A percentile compares a stretch with the other conserved stretches of the same genome.
Conservation (phyloP, 805 yeast species). For the Saccharomycopsis capsularis region DNA sequence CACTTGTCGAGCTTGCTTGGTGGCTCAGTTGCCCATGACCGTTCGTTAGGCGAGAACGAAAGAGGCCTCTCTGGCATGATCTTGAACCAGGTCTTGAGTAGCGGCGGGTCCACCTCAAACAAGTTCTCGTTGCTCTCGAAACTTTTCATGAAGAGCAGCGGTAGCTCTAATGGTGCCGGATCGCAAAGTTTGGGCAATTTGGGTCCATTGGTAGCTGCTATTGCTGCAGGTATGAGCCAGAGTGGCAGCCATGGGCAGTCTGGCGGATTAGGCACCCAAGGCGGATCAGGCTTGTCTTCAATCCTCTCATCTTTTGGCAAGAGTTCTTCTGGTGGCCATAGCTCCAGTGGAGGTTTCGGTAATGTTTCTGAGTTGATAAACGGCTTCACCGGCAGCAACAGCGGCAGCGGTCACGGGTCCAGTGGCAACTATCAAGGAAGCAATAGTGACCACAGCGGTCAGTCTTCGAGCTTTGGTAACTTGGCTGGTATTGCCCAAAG, state of each 20-base stretch:
- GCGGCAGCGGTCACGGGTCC: not conserved
- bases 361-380: slow-evolving; percentile 10
- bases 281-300: slow-evolving; percentile 3
- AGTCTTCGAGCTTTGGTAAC: not conserved
- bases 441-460: not conserved
- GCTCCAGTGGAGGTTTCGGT: slow-evolving; percentile 9
- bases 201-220: slow-evolving; percentile 18
- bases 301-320: slow-evolving; percentile 1
- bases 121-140: slow-evolving; percentile 15
- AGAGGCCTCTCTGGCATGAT: slow-evolving; percentile 11
- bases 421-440: not conserved
- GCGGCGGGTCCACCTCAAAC: slow-evolving; percentile 11
- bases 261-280: not conserved
- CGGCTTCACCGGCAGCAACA: slow-evolving; percentile 8
- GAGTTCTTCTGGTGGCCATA: not conserved
- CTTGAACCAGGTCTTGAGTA: slow-evolving; percentile 8
- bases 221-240: slow-evolving; percentile 13
- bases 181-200: slow-evolving; percentile 16
- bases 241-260: too few species aligned
- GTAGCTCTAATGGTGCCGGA: slow-evolving; percentile 11
- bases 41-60: slow-evolving; percentile 19
- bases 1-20: slow-evolving; percentile 10
- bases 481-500: slow-evolving; percentile 3
- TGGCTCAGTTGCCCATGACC: slow-evolving; percentile 17
- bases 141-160: slow-evolving; percentile 9